Percentiles rank a stretch among this genome's conserved stretches.
Evolutionary conservation across 768 basidiomycete species (phyloP).

Genomic region (Russula sp.): DNA sequence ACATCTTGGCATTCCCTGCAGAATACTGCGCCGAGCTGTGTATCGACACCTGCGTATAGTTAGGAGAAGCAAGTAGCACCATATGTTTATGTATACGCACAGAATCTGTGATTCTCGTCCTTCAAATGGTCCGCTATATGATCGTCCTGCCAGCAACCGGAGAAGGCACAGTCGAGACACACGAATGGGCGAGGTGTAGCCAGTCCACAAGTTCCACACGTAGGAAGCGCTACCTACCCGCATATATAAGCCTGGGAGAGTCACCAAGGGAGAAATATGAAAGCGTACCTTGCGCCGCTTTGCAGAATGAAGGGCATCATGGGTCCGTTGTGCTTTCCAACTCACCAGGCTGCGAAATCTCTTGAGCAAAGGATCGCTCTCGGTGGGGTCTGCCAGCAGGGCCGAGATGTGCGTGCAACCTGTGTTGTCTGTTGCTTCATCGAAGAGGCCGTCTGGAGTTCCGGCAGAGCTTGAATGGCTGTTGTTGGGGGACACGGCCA

Average conservation of each 20-base stretch:
- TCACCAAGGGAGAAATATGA: too few species aligned
- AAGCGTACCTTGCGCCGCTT: constrained; percentile 65
- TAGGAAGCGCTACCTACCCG: constrained; percentile 52
- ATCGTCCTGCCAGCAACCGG: constrained; percentile 64
- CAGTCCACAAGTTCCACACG: constrained; percentile 58
- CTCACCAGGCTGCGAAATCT: constrained; percentile 54
- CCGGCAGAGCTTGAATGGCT: constrained; percentile 19
- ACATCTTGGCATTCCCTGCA: constrained; percentile 76
- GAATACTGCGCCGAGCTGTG: constrained; percentile 68
- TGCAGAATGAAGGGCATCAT: constrained; percentile 47
- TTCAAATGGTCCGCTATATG: constrained; percentile 60
- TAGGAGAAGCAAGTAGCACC: background rate
- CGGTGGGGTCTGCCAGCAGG: constrained; percentile 39
- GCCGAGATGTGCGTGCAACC: constrained; percentile 45
- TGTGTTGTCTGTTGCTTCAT: constrained; percentile 11
- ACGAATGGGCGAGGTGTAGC: constrained; percentile 63
- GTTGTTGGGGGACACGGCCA: constrained; percentile 23
- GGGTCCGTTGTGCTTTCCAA: constrained; percentile 52
- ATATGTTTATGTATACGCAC: constrained; percentile 43
- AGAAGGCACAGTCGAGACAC: constrained; percentile 68
- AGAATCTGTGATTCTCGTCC: constrained; percentile 58
- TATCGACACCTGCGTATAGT: constrained; percentile 58
- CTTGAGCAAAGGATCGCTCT: constrained; percentile 37
- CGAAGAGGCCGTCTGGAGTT: constrained; percentile 23
- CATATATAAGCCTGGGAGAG: background rate